These are phyloP conservation scores for Syncephalis fuscata DNA, from an alignment of 371 early-diverging fungal species.

Conservation along the genomic window DNA sequence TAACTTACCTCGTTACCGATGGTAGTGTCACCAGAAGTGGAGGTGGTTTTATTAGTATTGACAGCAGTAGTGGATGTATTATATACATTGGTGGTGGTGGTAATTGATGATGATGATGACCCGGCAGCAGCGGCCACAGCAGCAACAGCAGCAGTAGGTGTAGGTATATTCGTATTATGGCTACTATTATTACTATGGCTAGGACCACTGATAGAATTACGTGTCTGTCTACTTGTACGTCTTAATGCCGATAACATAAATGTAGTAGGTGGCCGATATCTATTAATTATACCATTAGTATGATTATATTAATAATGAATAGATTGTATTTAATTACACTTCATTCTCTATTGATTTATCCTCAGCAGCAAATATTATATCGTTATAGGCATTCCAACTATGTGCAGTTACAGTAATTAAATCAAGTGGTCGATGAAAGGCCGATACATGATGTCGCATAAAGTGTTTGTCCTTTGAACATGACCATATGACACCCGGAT, in stretches of 20 bases:
- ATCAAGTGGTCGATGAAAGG: conserved; percentile 23
- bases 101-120: not conserved
- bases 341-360: conserved; percentile 27
- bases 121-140: conserved; percentile 15
- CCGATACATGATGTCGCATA: conserved; percentile 28
- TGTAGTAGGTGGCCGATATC: no score
- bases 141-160: no score
- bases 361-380: conserved; percentile 31
- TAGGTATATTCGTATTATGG: no score
- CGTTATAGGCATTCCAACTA: conserved; percentile 55
- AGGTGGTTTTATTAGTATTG: no score
- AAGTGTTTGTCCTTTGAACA: conserved; percentile 67
- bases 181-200: not conserved
- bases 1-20: no score
- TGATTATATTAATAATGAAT: no score
- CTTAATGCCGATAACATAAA: no score
- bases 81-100: no score
- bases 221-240: not conserved
- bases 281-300: conserved; percentile 28
- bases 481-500: conserved; percentile 41
- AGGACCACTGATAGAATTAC: conserved; percentile 9
- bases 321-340: conserved; percentile 4
- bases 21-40: no score
- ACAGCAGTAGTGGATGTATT: no score
- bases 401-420: conserved; percentile 29